A percentile compares a stretch with the other conserved stretches of the same genome.
These are phyloP conservation scores for Rusavskia elegans DNA, from an alignment of 495 filamentous ascomycete genomes.

Conservation along the genomic window DNA sequence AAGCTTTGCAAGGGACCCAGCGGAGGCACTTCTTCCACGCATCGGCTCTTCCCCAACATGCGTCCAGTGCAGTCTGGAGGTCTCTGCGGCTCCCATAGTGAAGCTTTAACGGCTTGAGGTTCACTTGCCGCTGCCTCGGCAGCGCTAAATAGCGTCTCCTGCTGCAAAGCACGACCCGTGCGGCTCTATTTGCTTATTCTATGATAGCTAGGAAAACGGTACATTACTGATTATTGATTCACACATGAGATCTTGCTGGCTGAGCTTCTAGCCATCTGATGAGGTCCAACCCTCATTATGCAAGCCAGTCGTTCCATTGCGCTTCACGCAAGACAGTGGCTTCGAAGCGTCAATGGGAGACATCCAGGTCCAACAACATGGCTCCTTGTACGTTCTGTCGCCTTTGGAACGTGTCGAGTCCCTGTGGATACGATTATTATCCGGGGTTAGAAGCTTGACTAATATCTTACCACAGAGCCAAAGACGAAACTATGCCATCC, in stretches of 20 bases:
- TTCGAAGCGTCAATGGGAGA: conserved; percentile 33
- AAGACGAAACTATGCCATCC: conserved; percentile 7
- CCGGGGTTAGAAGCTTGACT: conserved; percentile 17
- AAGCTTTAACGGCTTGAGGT: no score
- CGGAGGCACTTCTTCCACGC: no score
- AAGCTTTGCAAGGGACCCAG: no score
- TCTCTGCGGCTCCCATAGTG: no score
- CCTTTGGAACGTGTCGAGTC: no score
- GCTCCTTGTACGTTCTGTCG: conserved; percentile 11
- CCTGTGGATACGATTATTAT: neutral
- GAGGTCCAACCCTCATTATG: conserved; percentile 28
- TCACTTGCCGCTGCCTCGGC: neutral
- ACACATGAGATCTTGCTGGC: neutral
- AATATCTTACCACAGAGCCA: neutral
- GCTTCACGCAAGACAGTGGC: conserved; percentile 37
- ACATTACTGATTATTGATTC: neutral
- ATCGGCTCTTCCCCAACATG: no score
- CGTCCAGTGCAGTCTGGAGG: no score
- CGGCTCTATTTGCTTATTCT: neutral
- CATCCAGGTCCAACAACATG: conserved; percentile 30
- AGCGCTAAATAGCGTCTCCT: no score
- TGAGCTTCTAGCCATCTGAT: neutral
- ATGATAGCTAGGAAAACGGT: neutral
- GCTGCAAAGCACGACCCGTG: neutral
- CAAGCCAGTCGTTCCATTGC: conserved; percentile 41